These are phyloP conservation scores for Leptographium lundbergii DNA, from an alignment of 2,329 filamentous ascomycete genomes.

Conservation along the genomic window DNA sequence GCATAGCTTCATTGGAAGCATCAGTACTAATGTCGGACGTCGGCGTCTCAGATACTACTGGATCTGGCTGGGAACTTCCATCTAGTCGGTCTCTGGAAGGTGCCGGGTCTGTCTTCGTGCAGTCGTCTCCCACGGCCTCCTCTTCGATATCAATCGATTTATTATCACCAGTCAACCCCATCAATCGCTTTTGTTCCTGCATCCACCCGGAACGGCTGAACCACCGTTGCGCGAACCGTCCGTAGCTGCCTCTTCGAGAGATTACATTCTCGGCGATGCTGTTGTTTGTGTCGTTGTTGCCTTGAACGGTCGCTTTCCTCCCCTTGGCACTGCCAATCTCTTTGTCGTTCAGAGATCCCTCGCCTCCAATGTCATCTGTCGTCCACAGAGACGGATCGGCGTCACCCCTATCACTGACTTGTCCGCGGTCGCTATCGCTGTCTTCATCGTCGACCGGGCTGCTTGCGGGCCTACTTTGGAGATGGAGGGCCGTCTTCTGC, in stretches of 20 bases:
- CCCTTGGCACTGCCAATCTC: conserved; percentile 19
- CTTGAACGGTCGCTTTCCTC: background rate
- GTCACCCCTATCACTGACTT: conserved; percentile 10
- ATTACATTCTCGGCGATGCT: conserved; percentile 86
- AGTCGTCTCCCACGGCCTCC: background rate
- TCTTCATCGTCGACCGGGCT: conserved; percentile 33
- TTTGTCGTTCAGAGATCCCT: background rate
- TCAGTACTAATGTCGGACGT: background rate
- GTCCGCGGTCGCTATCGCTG: conserved; percentile 15
- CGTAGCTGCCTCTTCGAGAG: conserved; percentile 68
- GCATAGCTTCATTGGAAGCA: conserved; percentile 3
- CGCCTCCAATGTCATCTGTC: conserved; percentile 5
- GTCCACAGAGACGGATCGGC: conserved; percentile 14
- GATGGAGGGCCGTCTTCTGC: conserved; percentile 36
- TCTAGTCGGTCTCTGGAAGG: background rate
- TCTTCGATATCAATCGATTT: conserved; percentile 23
- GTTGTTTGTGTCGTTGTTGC: conserved; percentile 19
- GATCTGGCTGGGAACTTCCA: background rate
- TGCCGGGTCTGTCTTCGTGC: background rate
- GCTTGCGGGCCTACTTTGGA: conserved; percentile 24
- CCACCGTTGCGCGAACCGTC: conserved; percentile 82
- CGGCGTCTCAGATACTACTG: background rate
- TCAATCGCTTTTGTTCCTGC: conserved; percentile 52
- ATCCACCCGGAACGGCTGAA: conserved; percentile 79
- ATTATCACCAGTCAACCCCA: conserved; percentile 50